Evolutionary conservation across 352 stramenopile genomes (phyloP), one percentile per base, ranked within the genome.

Genomic region (Chrysophaeum taylorii): DNA sequence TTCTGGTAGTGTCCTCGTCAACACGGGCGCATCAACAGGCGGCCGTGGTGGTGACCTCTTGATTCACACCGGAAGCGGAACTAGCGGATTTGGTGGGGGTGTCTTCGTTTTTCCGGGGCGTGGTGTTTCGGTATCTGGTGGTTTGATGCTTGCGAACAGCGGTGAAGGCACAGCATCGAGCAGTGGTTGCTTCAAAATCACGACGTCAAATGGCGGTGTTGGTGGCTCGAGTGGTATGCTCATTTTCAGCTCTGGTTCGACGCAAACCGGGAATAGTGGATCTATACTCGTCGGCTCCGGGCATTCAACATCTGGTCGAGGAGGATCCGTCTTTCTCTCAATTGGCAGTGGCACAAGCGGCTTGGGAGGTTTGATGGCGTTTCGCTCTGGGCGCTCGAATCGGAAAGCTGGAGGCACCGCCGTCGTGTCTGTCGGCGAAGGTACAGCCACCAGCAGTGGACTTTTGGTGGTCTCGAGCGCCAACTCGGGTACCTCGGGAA

Each of bases 201-300:
- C 9, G 4, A 63, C 9, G 2, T 25, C 52, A 7, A 63, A 63
- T 31, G 36, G 27, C 7, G 52, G 52, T n/a, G 79, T 70, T 53
- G 67, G 67, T 68, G 81, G 81, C 31, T 72, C 72, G 15, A 80
- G 70, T 31, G 81, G 80, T 33, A 43, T 39, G 16, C 43, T 85
- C 48, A 48, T 64, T 5, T 43, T 76, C 35, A 74, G 67, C 42
- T 74, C 72, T 21, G 72, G 72, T n/a, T 43, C 68, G 27, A 66
- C 64, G 27, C 68, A 52, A 1, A 36, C 29, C 31, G 72, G 72
- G 16, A 74, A 73, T 39, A 76, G 57, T n/a, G 72, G 72, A 42
- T 68, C 36, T 1, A 52, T 76, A n/a, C 39, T 68, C 7, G 23
- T 76, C 31, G 73, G 70, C 1, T 75, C 69, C 14, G 73, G 73